These are phyloP conservation scores for Termitomyces sp. DNA, from an alignment of 768 basidiomycete species.

Conservation along the genomic window DNA sequence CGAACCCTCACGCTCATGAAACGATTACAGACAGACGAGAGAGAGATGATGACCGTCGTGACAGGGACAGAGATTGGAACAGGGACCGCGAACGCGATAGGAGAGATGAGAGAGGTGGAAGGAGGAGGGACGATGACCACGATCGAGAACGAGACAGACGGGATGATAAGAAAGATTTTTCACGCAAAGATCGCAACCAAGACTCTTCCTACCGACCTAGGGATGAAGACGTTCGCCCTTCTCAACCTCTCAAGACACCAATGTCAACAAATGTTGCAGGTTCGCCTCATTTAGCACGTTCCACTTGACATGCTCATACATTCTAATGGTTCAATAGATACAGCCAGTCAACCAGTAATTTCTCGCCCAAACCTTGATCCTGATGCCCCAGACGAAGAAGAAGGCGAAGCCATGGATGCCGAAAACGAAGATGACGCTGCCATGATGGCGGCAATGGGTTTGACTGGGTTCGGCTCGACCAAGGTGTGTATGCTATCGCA, in stretches of 20 bases:
- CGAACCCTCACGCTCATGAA: neutral
- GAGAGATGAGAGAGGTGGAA: conserved; percentile 25
- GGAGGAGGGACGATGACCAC: conserved; percentile 17
- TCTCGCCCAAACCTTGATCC: conserved; percentile 32
- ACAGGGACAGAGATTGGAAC: conserved; percentile 24
- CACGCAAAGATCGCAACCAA: conserved; percentile 13
- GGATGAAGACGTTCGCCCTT: conserved; percentile 8
- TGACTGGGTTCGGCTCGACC: conserved; percentile 81
- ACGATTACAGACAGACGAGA: conserved; percentile 29
- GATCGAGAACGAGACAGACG: conserved; percentile 15
- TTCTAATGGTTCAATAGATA: neutral
- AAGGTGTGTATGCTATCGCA: conserved; percentile 48
- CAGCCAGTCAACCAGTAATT: conserved; percentile 3
- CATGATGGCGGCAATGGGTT: conserved; percentile 90
- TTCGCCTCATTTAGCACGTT: neutral
- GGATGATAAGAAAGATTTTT: conserved; percentile 18
- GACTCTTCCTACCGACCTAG: neutral
- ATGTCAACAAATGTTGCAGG: conserved; percentile 7
- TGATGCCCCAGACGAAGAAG: conserved; percentile 36
- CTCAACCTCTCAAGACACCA: conserved; percentile 7
- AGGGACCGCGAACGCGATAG: conserved; percentile 22
- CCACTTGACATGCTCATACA: neutral
- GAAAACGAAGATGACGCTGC: conserved; percentile 64
- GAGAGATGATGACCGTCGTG: conserved; percentile 33
- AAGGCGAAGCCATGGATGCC: conserved; percentile 49